Evolutionary conservation across 1,139 yeast genomes (phyloP).

Genomic region (Scheffersomyces parashehatae): DNA sequence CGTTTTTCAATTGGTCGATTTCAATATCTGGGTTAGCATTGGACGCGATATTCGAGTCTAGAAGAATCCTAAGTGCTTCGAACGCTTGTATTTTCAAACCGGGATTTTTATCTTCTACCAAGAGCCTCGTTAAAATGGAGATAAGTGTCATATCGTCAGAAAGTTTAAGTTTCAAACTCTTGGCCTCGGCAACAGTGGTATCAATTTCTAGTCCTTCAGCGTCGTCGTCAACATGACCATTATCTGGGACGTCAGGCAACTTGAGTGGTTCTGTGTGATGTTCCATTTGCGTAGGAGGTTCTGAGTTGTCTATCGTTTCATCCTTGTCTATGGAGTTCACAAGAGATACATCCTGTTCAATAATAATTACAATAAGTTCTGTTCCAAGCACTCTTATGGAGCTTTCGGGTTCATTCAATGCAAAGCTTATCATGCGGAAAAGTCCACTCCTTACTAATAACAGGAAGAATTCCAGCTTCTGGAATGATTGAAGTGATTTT

Average conservation of each 20-base stretch:
- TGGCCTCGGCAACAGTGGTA: constrained; percentile 18
- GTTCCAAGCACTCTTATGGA: constrained; percentile 71
- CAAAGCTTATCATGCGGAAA: constrained; percentile 68
- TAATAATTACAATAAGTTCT: constrained; percentile 75
- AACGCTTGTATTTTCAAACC: constrained; percentile 81
- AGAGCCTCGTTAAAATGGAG: constrained; percentile 57
- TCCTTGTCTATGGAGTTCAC: constrained; percentile 48
- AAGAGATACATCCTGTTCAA: constrained; percentile 79
- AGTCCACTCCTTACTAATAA: constrained; percentile 69
- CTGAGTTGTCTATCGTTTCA: constrained; percentile 36
- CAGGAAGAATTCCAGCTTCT: constrained; percentile 66
- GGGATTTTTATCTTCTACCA: constrained; percentile 63
- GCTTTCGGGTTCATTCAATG: constrained; percentile 55
- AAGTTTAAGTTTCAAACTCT: constrained; percentile 31
- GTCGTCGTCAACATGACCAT: constrained; percentile 1
- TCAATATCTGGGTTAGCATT: constrained; percentile 13
- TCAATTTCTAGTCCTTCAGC: constrained; percentile 14
- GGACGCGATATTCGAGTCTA: constrained; percentile 56
- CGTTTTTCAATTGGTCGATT: constrained; percentile 12
- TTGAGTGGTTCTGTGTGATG: no score
- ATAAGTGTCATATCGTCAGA: constrained; percentile 65
- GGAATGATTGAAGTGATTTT: constrained; percentile 64
- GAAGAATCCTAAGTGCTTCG: constrained; percentile 74
- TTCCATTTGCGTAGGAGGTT: constrained; percentile 23
- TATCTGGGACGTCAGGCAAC: not conserved